These are phyloP conservation scores for Colletotrichum truncatum DNA, from an alignment of 2,329 filamentous ascomycete genomes.

Conservation along the genomic window DNA sequence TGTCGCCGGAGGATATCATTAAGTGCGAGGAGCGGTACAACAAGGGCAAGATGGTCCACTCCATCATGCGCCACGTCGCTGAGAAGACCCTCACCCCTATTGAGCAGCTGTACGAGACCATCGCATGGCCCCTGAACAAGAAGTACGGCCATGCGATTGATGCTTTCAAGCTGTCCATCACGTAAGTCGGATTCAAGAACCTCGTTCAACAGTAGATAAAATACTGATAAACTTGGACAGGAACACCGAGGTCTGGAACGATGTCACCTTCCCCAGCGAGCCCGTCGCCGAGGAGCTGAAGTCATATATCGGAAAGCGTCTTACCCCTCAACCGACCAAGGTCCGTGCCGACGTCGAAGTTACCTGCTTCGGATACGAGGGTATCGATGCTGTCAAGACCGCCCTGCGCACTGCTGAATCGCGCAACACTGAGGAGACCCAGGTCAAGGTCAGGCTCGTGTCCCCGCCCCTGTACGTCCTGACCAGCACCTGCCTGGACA, in stretches of 20 bases:
- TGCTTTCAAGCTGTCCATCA: constrained; percentile 99
- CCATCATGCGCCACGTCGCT: constrained; percentile 97
- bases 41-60: constrained; percentile 99
- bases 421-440: constrained; percentile 88
- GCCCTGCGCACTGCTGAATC: constrained; percentile 92
- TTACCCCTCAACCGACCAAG: constrained; percentile 98
- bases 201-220: background rate
- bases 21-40: constrained; percentile 99
- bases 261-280: constrained; percentile 87
- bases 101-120: constrained; percentile 91
- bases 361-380: constrained; percentile 94
- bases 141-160: constrained; percentile 97
- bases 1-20: constrained; percentile 95
- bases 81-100: constrained; percentile 97
- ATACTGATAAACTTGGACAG: constrained; percentile 49
- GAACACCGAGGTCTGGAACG: constrained; percentile 96
- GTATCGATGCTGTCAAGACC: constrained; percentile 97
- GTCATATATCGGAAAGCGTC: constrained; percentile 94
- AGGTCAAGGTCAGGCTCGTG: constrained; percentile 99
- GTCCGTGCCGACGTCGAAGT: constrained; percentile 98
- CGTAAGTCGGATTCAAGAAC: constrained; percentile 62
- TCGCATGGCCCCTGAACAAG: constrained; percentile 97
- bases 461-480: constrained; percentile 96
- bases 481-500: constrained; percentile 95
- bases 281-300: constrained; percentile 89